These are phyloP conservation scores for Tolypocladium guangdongense DNA, from an alignment of 2,329 filamentous ascomycete species.

Conservation along the genomic window DNA sequence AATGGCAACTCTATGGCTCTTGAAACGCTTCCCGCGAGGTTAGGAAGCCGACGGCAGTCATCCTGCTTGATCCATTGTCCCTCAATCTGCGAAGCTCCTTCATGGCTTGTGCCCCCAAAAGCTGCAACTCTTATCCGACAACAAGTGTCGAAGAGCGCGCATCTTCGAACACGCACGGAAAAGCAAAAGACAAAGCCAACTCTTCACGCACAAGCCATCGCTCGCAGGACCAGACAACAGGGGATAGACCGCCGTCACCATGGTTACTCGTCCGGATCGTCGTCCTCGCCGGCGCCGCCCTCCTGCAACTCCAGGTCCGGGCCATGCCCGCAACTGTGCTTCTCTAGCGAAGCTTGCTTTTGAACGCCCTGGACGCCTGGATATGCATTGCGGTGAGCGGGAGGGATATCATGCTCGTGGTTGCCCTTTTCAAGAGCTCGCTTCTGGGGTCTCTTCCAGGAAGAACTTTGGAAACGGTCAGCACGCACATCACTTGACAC, in stretches of 20 bases:
- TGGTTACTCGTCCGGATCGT: conserved; percentile 53
- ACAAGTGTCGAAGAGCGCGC: background rate
- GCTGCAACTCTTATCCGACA: background rate
- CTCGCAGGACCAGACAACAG: conserved; percentile 52
- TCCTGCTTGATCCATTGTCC: conserved; percentile 51
- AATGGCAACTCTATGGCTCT: background rate
- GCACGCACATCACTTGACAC: background rate
- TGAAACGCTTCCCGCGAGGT: conserved; percentile 24
- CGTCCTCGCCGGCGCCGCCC: conserved; percentile 48
- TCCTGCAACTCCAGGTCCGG: conserved; percentile 27
- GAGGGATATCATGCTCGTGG: conserved; percentile 19
- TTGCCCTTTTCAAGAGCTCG: conserved; percentile 49
- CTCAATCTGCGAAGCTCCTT: conserved; percentile 35
- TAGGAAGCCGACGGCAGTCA: conserved; percentile 42
- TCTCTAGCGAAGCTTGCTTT: conserved; percentile 25
- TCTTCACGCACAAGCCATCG: conserved; percentile 2
- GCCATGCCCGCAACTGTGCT: conserved; percentile 16
- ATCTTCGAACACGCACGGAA: conserved; percentile 1
- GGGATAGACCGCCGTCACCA: conserved; percentile 53
- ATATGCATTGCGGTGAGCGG: conserved; percentile 17
- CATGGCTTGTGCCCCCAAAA: background rate
- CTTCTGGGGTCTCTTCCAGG: conserved; percentile 62
- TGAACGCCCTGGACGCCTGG: conserved; percentile 45
- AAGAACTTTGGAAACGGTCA: conserved; percentile 61
- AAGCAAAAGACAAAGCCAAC: conserved; percentile 1